These are phyloP conservation scores for Aureobasidium sp. DNA, from an alignment of 2,329 filamentous ascomycete species.

Conservation along the genomic window DNA sequence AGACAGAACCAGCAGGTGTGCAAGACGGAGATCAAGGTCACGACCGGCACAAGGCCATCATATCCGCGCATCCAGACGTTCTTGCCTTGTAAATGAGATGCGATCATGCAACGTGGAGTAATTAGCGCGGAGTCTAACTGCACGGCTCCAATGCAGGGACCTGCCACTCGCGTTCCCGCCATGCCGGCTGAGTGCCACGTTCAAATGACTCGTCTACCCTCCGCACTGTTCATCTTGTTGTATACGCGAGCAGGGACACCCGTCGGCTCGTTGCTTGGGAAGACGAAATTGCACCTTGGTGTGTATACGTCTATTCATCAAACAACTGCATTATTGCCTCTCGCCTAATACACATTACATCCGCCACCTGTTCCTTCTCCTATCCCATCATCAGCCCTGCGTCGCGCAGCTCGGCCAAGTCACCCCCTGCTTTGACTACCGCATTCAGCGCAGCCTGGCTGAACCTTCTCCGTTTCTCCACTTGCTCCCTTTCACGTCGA, in stretches of 20 bases:
- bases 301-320: background rate
- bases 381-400: constrained; percentile 31
- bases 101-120: constrained; percentile 11
- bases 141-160: constrained; percentile 9
- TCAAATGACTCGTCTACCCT: background rate
- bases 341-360: constrained; percentile 1
- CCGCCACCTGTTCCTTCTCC: background rate
- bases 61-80: constrained; percentile 3
- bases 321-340: constrained; percentile 6
- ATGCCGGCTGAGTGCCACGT: background rate
- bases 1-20: background rate
- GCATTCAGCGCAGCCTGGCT: constrained; percentile 63
- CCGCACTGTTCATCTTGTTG: background rate
- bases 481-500: constrained; percentile 79
- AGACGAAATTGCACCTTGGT: constrained; percentile 4
- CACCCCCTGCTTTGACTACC: constrained; percentile 63
- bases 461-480: constrained; percentile 64
- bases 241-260: background rate
- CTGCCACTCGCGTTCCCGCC: background rate
- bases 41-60: constrained; percentile 1
- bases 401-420: constrained; percentile 42
- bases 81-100: constrained; percentile 9
- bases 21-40: background rate
- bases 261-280: constrained; percentile 10
- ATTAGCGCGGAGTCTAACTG: background rate